phyloP scores from a whole-genome alignment of 495 filamentous ascomycete species.

The Lindgomyces ingoldianus region DNA sequence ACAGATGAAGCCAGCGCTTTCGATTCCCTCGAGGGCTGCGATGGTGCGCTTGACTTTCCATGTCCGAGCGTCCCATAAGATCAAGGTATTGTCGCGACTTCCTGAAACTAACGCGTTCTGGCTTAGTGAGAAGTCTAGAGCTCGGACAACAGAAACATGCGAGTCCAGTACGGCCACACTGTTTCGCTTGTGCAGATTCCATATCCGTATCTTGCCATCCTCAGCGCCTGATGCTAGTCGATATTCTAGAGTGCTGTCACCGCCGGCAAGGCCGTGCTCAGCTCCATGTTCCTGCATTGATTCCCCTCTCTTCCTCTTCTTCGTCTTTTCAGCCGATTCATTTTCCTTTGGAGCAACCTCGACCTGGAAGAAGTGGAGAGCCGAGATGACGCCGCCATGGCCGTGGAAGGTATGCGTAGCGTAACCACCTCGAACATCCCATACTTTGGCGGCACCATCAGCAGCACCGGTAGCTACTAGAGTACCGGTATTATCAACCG shows the following conservation, averaged over 20 bases:
- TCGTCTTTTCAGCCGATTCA: slow-evolving; percentile 44
- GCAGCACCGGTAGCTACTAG: slow-evolving; percentile 88
- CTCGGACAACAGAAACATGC: slow-evolving; percentile 88
- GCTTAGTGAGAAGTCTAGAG: slow-evolving; percentile 72
- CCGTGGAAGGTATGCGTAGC: slow-evolving; percentile 94
- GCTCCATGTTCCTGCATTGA: slow-evolving; percentile 49
- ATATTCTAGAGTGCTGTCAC: slow-evolving; percentile 58
- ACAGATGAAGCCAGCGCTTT: slow-evolving; percentile 76
- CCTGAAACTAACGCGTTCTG: slow-evolving; percentile 80
- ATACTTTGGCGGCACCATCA: slow-evolving; percentile 91
- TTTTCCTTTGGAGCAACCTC: slow-evolving; percentile 46
- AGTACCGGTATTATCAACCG: slow-evolving; percentile 82
- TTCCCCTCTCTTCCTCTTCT: slow-evolving; percentile 53
- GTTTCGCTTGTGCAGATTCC: slow-evolving; percentile 82
- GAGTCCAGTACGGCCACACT: slow-evolving; percentile 78
- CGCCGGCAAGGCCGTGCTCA: slow-evolving; percentile 45
- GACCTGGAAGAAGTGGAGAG: slow-evolving; percentile 86
- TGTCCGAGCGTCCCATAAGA: slow-evolving; percentile 79
- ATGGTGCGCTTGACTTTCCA: slow-evolving; percentile 86
- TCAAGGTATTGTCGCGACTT: slow-evolving; percentile 91
- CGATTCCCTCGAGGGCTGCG: slow-evolving; percentile 80
- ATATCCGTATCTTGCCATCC: slow-evolving; percentile 87
- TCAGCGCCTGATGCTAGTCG: slow-evolving; percentile 87
- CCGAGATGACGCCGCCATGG: slow-evolving; percentile 85
- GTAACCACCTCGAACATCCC: slow-evolving; percentile 90